Conservation (phyloP, 331 rosid species). For the Rhamnella rubrinervis region DNA sequence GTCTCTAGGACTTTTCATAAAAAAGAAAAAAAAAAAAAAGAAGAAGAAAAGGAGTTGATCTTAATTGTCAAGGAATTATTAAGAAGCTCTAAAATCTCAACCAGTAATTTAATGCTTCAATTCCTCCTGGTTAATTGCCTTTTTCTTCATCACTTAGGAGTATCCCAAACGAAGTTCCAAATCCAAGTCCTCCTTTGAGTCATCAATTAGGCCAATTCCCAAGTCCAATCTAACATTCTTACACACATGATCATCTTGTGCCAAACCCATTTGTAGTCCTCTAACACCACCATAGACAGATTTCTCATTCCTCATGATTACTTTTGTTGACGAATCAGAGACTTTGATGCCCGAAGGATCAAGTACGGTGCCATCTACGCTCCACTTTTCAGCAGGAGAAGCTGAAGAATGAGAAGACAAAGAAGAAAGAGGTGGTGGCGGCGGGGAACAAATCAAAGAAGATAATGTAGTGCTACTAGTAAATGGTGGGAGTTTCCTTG, state of each 20-base stretch:
- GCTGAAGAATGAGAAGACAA: slow-evolving; percentile 18
- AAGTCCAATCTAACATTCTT: slow-evolving; percentile 56
- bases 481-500: slow-evolving; percentile 26
- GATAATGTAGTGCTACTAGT: slow-evolving; percentile 34
- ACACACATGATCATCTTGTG: slow-evolving; percentile 19
- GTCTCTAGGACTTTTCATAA: background rate
- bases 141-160: slow-evolving; percentile 24
- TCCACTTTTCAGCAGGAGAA: slow-evolving; percentile 33
- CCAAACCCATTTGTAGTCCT: slow-evolving; percentile 17
- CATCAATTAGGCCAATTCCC: slow-evolving; percentile 54
- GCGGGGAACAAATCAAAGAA: slow-evolving; percentile 28
- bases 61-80: no score
- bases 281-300: slow-evolving; percentile 27
- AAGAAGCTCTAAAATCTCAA: no score
- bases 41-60: background rate
- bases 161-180: slow-evolving; percentile 93
- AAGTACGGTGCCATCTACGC: slow-evolving; percentile 33
- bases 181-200: slow-evolving; percentile 63
- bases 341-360: slow-evolving; percentile 28
- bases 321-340: slow-evolving; percentile 20
- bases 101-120: no score
- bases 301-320: slow-evolving; percentile 3
- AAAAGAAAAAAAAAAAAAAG: no score
- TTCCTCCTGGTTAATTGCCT: no score
- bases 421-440: slow-evolving; percentile 16